Evolutionary conservation across 2,329 filamentous ascomycete species (phyloP).

Genomic region (Verticillium nubilum): DNA sequence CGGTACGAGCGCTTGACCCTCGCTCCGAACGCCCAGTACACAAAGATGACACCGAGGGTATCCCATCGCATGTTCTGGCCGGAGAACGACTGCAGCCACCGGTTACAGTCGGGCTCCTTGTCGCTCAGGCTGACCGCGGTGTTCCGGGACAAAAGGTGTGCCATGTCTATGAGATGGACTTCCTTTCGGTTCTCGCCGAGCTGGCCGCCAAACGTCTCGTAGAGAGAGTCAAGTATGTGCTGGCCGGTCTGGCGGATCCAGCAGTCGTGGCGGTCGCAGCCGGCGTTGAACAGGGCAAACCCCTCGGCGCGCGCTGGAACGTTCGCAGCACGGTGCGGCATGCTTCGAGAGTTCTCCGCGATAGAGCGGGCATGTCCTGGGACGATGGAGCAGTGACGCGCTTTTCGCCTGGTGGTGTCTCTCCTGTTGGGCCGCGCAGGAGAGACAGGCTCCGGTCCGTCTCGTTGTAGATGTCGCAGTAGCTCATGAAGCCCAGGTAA

Average conservation of each 20-base stretch:
- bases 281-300: slow-evolving; percentile 5
- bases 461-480: slow-evolving; percentile 34
- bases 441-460: slow-evolving; percentile 32
- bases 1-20: neutral
- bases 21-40: slow-evolving; percentile 6
- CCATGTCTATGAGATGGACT: slow-evolving; percentile 1
- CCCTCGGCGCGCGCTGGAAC: slow-evolving; percentile 19
- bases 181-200: slow-evolving; percentile 3
- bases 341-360: slow-evolving; percentile 20
- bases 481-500: slow-evolving; percentile 40
- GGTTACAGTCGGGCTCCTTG: slow-evolving; percentile 6
- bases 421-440: neutral
- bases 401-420: neutral
- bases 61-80: slow-evolving; percentile 7
- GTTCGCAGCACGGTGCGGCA: slow-evolving; percentile 29
- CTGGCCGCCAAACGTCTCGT: slow-evolving; percentile 12
- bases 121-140: slow-evolving; percentile 7
- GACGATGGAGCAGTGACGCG: neutral
- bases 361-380: slow-evolving; percentile 7
- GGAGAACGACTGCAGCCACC: slow-evolving; percentile 7
- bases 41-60: slow-evolving; percentile 8
- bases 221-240: slow-evolving; percentile 11
- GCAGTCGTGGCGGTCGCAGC: slow-evolving; percentile 12
- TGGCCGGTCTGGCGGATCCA: slow-evolving; percentile 11
- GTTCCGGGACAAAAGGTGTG: slow-evolving; percentile 18